Evolutionary conservation across 2,329 filamentous ascomycete species (phyloP), one percentile per base, ranked within the genome.

Genomic region (Fusarium algeriense): DNA sequence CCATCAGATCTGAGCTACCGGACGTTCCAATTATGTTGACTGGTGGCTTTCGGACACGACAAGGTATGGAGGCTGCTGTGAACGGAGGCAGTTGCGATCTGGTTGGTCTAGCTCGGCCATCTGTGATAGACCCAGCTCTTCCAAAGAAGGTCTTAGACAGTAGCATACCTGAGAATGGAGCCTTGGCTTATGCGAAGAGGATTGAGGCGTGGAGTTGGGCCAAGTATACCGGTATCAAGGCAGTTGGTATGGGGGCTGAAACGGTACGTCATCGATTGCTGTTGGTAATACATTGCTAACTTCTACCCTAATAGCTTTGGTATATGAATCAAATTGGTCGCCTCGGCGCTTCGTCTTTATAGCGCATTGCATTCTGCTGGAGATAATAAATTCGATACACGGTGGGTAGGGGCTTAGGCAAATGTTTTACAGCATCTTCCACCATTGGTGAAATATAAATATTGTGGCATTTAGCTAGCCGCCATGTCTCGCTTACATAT

Each of bases 221-320:
- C 0, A 50, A 50, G 15, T 57, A 32, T 12, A 57, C 55, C 15
- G 55, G 55, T 0, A 40, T 38, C 12, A 58, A 58, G n/a, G 55
- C 44, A 2, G n/a, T 52, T 2, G 55, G 55, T 1, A 57, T 57
- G 54, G 54, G 54, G n/a, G 54, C 54, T 15, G 54, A 57, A 57
- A 49, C 45, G 30, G 45, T 49, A 49, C 14, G 45, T 49, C 12
- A 6, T 49, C 13, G 14, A 15, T 30, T 2, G 3, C 2, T 9
- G 15, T 34, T 15, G 20, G 5, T 12, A 20, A 14, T 7, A 20
- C 10, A 19, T 7, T 15, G 15, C 45, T 49, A 12, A 49, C 30
- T 20, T 20, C 9, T 10, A 7, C 1, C 28, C 7, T 30, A 49
- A n/a, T 10, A 49, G 30, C 12, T 35, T 8, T 49, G 45, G 45